These are phyloP conservation scores for Fraxinus floribunda DNA, from an alignment of 305 asterid genomes.

Conservation along the genomic window DNA sequence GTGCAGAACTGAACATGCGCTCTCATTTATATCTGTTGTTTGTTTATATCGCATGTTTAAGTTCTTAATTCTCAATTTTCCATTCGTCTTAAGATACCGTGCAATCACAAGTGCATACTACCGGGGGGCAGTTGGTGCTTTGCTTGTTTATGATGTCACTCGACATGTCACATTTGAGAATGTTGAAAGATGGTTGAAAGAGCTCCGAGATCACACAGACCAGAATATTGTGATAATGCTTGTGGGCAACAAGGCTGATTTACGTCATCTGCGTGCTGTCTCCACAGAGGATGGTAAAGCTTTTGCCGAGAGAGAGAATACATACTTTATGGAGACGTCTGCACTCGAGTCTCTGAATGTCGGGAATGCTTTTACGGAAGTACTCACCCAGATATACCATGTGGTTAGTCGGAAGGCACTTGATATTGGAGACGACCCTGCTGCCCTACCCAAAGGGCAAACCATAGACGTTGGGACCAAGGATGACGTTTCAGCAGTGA, in stretches of 20 bases:
- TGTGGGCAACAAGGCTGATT: constrained; percentile 58
- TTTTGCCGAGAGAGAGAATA: constrained; percentile 58
- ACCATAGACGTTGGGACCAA: constrained; percentile 38
- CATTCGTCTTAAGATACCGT: constrained; percentile 40
- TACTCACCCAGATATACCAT: constrained; percentile 39
- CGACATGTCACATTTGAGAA: constrained; percentile 55
- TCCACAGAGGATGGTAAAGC: constrained; percentile 48
- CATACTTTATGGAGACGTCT: constrained; percentile 60
- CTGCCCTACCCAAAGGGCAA: constrained; percentile 46
- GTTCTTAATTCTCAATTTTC: not conserved
- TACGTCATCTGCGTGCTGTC: constrained; percentile 62
- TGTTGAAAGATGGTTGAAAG: constrained; percentile 51
- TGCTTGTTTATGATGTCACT: constrained; percentile 51
- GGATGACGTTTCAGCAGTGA: constrained; percentile 46
- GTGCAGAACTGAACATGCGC: not conserved
- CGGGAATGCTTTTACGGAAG: constrained; percentile 57
- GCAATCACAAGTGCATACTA: constrained; percentile 64
- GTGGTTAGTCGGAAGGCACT: constrained; percentile 49
- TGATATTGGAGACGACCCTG: constrained; percentile 44
- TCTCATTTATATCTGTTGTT: not conserved
- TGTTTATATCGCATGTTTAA: not conserved
- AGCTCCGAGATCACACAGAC: constrained; percentile 60
- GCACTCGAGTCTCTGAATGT: constrained; percentile 59
- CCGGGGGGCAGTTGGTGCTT: constrained; percentile 57
- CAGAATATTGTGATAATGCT: constrained; percentile 56